Percentiles rank a stretch among this genome's conserved stretches.
These are phyloP conservation scores for Lactarius vividus DNA, from an alignment of 768 basidiomycete genomes.

Conservation along the genomic window DNA sequence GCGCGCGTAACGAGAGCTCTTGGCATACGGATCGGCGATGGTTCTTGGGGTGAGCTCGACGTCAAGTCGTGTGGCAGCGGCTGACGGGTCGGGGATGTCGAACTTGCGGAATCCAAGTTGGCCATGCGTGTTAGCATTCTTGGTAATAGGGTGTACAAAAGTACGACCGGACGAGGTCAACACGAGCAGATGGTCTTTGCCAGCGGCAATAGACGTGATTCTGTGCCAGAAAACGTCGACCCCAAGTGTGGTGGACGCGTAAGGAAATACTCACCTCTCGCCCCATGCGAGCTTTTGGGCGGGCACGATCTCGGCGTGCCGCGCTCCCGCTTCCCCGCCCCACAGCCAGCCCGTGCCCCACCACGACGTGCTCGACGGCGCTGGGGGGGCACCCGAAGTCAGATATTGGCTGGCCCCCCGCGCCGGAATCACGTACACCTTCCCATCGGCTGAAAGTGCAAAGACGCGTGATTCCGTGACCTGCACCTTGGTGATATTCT, in stretches of 20 bases:
- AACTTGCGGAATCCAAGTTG: constrained; percentile 80
- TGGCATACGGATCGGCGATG: constrained; percentile 49
- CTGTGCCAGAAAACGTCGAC: constrained; percentile 38
- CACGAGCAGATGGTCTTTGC: constrained; percentile 68
- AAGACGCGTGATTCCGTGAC: constrained; percentile 61
- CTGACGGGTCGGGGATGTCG: constrained; percentile 42
- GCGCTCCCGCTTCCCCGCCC: constrained; percentile 49
- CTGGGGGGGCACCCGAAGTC: constrained; percentile 36
- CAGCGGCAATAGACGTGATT: constrained; percentile 71
- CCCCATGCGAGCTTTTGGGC: constrained; percentile 53
- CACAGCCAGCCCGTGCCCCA: constrained; percentile 61
- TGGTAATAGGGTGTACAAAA: constrained; percentile 73
- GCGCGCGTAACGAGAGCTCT: constrained; percentile 43
- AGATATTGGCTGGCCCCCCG: constrained; percentile 47
- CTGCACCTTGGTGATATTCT: constrained; percentile 71
- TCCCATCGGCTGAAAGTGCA: constrained; percentile 76
- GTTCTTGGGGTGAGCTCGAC: constrained; percentile 60
- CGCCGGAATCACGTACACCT: constrained; percentile 66
- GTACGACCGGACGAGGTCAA: constrained; percentile 71
- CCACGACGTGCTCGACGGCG: constrained; percentile 51
- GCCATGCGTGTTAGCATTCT: constrained; percentile 72
- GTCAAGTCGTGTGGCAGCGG: constrained; percentile 36
- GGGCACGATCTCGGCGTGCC: constrained; percentile 62
- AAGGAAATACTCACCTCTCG: constrained; percentile 53
- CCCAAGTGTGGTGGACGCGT: not conserved